Evolutionary conservation across 495 filamentous ascomycete species (phyloP), one percentile per base, ranked within the genome.

Genomic region (Podospora bellae-mahoneyi): DNA sequence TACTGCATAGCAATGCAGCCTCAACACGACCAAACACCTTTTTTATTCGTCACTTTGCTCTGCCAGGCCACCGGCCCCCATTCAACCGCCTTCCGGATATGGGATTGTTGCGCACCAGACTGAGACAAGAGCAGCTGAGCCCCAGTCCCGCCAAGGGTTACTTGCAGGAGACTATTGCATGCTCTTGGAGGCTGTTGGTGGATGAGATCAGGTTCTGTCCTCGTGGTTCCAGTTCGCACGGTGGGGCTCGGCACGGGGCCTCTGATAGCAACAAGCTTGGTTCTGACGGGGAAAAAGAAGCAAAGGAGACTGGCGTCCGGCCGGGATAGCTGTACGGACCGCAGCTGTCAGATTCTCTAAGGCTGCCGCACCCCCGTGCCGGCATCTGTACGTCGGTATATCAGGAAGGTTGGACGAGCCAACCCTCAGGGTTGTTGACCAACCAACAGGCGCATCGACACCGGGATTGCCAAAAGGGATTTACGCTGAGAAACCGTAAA

Each of bases 111-210:
- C 39, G 39, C 39, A 48, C 7, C 39, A 48, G 9, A 48, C 55
- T 58, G 55, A 58, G 19, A 19, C 19, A 58, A 20, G n/a, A 58
- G n/a, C n/a, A 58, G 55, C 55, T 58, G 55, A 58, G 23, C 20
- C 55, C 55, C 7, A 19, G n/a, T n/a, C 19, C 18, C 20, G 23
- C 4, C 18, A 19, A 58, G 55, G 23, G 23, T 26, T 26, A 26
- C 55, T 23, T 58, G 55, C 55, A 58, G n/a, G n/a, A 26, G 13
- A 58, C 55, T 58, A 58, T 58, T 58, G 55, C 18, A 19, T 58
- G 55, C 23, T 7, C 18, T 3, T 10, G 39, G 39, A 48, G 39
- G 39, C 13, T 5, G 39, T 48, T 48, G 39, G 39, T 13, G 39
- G 39, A 3, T 13, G 39, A 10, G 39, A 10, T 48, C 39, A 1